phyloP scores from a whole-genome alignment of 768 basidiomycete species.

The Pleurotus djamor region DNA sequence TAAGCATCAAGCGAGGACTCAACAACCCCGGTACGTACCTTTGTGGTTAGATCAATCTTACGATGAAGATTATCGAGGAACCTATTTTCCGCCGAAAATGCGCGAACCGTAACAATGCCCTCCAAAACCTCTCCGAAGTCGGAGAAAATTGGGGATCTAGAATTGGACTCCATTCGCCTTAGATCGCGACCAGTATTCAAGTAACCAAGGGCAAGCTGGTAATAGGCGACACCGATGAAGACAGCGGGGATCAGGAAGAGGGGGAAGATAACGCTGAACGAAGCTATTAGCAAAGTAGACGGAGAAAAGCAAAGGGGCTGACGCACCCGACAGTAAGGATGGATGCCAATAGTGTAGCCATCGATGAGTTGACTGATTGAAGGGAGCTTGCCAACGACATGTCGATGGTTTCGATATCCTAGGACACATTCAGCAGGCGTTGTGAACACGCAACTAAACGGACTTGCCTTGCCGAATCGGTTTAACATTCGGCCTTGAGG shows the following conservation, averaged over 20 bases:
- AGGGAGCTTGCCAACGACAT: constrained; percentile 64
- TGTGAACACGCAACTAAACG: too few species aligned
- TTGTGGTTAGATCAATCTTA: constrained; percentile 77
- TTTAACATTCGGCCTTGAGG: constrained; percentile 87
- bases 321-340: constrained; percentile 69
- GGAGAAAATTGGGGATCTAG: constrained; percentile 80
- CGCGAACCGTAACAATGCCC: constrained; percentile 83
- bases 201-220: constrained; percentile 67
- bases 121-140: constrained; percentile 82
- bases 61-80: constrained; percentile 75
- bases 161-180: constrained; percentile 88
- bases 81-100: constrained; percentile 77
- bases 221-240: constrained; percentile 74
- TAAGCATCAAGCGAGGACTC: too few species aligned
- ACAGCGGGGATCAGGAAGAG: constrained; percentile 77
- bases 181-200: constrained; percentile 81
- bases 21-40: too few species aligned
- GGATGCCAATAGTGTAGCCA: constrained; percentile 77
- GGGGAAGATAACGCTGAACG: constrained; percentile 74
- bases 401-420: constrained; percentile 89
- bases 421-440: neutral
- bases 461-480: constrained; percentile 66
- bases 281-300: too few species aligned
- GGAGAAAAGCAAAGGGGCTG: too few species aligned
- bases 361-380: constrained; percentile 73